phyloP scores from a whole-genome alignment of 2,329 filamentous ascomycete species.

The Sporothrix mexicana region DNA sequence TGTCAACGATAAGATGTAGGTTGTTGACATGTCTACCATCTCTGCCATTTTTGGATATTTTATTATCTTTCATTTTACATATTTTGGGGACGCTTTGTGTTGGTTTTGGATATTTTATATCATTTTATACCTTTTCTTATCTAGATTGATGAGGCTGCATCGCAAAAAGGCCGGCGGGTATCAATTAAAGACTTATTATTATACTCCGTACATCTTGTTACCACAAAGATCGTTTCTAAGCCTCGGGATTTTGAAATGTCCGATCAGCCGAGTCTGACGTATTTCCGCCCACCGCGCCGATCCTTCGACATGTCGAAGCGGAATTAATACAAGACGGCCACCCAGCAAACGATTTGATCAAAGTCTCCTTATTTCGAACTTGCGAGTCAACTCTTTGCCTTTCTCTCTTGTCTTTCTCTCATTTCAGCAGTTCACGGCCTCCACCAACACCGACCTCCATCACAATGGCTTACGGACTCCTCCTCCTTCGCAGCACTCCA shows the following conservation, averaged over 20 bases:
- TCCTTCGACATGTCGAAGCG: not conserved
- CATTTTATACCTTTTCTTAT: no score
- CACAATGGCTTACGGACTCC: slow-evolving; percentile 14
- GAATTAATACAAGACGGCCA: not conserved
- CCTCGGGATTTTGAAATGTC: not conserved
- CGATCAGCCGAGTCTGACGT: slow-evolving; percentile 23
- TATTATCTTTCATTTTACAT: not conserved
- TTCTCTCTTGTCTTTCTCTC: not conserved
- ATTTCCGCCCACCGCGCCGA: not conserved
- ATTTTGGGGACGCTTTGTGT: no score
- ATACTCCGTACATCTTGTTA: not conserved
- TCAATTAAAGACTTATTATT: not conserved
- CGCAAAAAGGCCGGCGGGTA: no score
- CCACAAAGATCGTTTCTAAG: no score
- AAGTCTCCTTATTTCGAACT: no score
- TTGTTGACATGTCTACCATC: not conserved
- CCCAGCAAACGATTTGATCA: not conserved
- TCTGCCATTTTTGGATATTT: not conserved
- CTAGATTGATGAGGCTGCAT: no score
- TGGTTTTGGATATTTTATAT: no score
- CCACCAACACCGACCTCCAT: not conserved
- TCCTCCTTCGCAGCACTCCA: slow-evolving; percentile 21
- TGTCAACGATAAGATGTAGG: slow-evolving; percentile 11
- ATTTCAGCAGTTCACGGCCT: not conserved
- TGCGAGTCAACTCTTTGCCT: not conserved